phyloP scores from a whole-genome alignment of 169 alveolate genomes.

The Plasmodium cynomolgi region DNA sequence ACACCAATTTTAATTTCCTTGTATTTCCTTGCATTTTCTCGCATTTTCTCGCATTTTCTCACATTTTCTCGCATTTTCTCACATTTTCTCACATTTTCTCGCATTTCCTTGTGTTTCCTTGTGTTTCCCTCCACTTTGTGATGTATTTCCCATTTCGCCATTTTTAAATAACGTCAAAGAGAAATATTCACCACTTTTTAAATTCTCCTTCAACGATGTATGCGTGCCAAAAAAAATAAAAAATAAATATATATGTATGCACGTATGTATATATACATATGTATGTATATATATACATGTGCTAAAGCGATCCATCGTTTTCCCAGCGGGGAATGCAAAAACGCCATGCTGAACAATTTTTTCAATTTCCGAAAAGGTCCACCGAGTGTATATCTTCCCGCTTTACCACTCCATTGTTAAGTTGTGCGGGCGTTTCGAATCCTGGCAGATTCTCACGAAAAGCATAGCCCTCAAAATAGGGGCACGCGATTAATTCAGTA shows the following conservation, averaged over 20 bases:
- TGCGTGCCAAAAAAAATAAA: neutral
- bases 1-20: neutral
- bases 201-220: neutral
- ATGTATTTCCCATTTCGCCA: neutral
- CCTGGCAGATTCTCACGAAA: slow-evolving; percentile 2
- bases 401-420: neutral
- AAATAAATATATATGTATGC: neutral
- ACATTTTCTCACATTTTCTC: too few species aligned
- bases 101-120: neutral
- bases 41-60: too few species aligned
- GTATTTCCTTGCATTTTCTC: neutral
- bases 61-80: too few species aligned
- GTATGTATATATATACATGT: neutral
- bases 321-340: slow-evolving; percentile 8
- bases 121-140: neutral
- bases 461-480: neutral
- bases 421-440: neutral
- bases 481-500: neutral
- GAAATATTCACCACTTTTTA: neutral
- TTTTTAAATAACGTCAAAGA: neutral
- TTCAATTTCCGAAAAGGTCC: slow-evolving; percentile 5
- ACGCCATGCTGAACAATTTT: neutral
- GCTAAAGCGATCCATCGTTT: neutral
- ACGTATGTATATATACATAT: too few species aligned
- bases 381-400: neutral